Evolutionary conservation across 2,329 filamentous ascomycete species (phyloP).

Genomic region (Verticillium klebahnii): DNA sequence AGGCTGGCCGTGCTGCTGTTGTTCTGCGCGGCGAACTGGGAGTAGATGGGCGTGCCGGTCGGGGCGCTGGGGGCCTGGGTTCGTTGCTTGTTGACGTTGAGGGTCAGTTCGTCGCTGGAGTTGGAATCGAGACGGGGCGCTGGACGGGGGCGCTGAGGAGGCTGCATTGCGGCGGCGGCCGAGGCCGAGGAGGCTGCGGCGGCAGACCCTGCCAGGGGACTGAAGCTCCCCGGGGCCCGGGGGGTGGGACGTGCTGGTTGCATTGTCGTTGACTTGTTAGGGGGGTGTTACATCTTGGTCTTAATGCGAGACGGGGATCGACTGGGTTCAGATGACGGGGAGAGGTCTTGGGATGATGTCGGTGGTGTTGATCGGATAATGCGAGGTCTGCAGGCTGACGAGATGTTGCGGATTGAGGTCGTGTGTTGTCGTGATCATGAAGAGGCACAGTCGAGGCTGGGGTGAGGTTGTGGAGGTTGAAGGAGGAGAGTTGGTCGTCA

Average conservation of each 20-base stretch:
- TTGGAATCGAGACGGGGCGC: slow-evolving; percentile 39
- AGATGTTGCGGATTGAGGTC: neutral
- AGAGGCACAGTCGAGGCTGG: neutral
- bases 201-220: slow-evolving; percentile 37
- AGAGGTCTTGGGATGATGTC: neutral
- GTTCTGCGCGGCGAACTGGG: slow-evolving; percentile 39
- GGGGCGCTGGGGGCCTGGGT: slow-evolving; percentile 12
- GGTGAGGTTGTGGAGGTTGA: neutral
- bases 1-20: slow-evolving; percentile 44
- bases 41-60: slow-evolving; percentile 4
- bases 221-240: slow-evolving; percentile 52
- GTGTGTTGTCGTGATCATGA: neutral
- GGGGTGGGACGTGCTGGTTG: slow-evolving; percentile 42
- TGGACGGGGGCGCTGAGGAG: slow-evolving; percentile 24
- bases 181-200: slow-evolving; percentile 21
- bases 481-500: neutral
- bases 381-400: neutral
- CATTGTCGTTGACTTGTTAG: slow-evolving; percentile 32
- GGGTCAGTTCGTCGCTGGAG: slow-evolving; percentile 38
- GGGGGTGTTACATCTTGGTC: slow-evolving; percentile 37
- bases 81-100: slow-evolving; percentile 43
- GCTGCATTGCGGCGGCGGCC: slow-evolving; percentile 19
- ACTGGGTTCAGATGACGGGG: neutral
- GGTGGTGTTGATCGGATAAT: neutral
- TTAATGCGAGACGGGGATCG: neutral